Conservation (phyloP, 176 grass and related monocot genomes). For the Bonia amplexicaulis region DNA sequence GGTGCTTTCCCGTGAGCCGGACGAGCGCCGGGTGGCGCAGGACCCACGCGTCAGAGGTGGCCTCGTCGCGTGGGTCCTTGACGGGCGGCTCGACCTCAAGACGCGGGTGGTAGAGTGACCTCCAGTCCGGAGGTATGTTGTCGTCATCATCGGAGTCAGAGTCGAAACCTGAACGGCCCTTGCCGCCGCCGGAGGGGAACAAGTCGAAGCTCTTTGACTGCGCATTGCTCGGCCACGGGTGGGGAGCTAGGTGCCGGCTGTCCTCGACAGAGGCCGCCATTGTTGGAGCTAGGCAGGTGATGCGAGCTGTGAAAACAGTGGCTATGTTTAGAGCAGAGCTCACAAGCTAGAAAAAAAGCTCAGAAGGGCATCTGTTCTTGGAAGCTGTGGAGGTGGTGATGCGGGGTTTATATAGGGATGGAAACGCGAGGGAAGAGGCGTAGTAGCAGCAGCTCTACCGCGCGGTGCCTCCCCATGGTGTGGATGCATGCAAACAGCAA, state of each 20-base stretch:
- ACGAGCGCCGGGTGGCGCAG: slow-evolving; percentile 57
- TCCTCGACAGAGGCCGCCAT: slow-evolving; percentile 58
- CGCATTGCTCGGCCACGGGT: slow-evolving; percentile 46
- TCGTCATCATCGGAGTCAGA: slow-evolving; percentile 30
- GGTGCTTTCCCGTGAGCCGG: slow-evolving; percentile 80
- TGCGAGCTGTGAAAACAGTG: not conserved
- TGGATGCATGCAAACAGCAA: slow-evolving; percentile 1
- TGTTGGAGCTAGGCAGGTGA: not conserved
- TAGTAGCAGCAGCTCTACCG: not conserved
- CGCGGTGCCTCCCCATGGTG: not conserved
- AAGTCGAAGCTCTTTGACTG: slow-evolving; percentile 39
- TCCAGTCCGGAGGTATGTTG: slow-evolving; percentile 29
- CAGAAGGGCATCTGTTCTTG: slow-evolving; percentile 33
- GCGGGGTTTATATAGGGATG: slow-evolving; percentile 25
- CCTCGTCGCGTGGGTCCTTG: slow-evolving; percentile 56
- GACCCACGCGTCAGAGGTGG: slow-evolving; percentile 70
- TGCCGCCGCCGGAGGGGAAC: slow-evolving; percentile 8
- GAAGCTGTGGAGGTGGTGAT: slow-evolving; percentile 17
- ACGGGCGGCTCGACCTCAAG: slow-evolving; percentile 35
- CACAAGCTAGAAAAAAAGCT: not conserved
- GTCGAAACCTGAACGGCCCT: not conserved
- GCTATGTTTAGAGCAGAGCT: not conserved
- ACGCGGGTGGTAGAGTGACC: slow-evolving; percentile 5
- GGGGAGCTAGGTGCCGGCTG: slow-evolving; percentile 17
- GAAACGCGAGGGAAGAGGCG: not conserved